Evolutionary conservation across 164 flowering plant genomes (phyloP).

Genomic region (Nymphaea colorata): DNA sequence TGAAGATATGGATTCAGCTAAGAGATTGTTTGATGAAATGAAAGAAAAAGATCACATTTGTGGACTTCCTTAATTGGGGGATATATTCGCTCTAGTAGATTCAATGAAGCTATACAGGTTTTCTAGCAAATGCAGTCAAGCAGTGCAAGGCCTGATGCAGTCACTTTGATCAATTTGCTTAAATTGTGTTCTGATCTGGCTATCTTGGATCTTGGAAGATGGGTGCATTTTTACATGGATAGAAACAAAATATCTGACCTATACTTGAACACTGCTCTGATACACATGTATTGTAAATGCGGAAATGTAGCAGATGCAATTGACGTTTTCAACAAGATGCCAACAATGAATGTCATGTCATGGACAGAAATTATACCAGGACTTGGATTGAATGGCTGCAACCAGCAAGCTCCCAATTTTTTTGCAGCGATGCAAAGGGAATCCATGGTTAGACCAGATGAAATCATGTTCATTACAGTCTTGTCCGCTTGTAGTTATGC

Average conservation of each 20-base stretch:
- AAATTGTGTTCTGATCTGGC: conserved; percentile 5
- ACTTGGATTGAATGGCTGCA: conserved; percentile 8
- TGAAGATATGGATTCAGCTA: conserved; percentile 8
- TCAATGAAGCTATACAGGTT: conserved; percentile 7
- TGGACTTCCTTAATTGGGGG: conserved; percentile 9
- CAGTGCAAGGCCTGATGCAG: conserved; percentile 4
- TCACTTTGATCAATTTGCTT: conserved; percentile 6
- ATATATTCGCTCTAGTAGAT: conserved; percentile 3
- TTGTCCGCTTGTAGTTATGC: conserved; percentile 10
- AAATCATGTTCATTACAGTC: conserved; percentile 8
- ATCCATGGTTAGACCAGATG: conserved; percentile 8
- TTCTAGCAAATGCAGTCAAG: conserved; percentile 7
- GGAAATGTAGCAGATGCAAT: conserved; percentile 8
- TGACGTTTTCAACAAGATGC: conserved; percentile 3
- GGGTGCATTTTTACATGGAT: conserved; percentile 12
- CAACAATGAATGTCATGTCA: conserved; percentile 6
- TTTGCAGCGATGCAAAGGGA: conserved; percentile 6
- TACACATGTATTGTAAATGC: conserved; percentile 10
- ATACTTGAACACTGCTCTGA: conserved; percentile 4
- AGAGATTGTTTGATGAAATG: conserved; percentile 7
- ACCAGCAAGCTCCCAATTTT: conserved; percentile 3
- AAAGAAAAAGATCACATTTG: conserved; percentile 5
- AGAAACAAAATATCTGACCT: conserved; percentile 3
- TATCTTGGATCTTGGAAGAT: conserved; percentile 9
- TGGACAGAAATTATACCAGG: conserved; percentile 10